Evolutionary conservation across 176 grass and related monocot genomes (phyloP), one percentile per base, ranked within the genome.

Genomic region (Carex parvula): DNA sequence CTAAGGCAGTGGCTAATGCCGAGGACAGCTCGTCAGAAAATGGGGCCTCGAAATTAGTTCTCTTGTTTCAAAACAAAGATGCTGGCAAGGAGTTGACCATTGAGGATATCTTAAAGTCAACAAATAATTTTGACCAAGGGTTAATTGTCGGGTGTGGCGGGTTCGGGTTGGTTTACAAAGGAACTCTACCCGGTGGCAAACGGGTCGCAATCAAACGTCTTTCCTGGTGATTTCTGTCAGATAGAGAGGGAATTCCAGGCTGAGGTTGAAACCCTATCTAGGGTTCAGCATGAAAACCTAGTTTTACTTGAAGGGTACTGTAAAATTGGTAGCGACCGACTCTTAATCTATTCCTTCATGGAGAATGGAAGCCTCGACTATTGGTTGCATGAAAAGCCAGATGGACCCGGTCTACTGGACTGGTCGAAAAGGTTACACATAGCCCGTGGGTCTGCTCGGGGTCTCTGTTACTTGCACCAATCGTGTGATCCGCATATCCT

Each of bases 361-460:
- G 95, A 98, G 88, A 98, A 98, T 68, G 95, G 92, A 30, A 95
- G 95, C 65, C 87, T 98, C 79, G 95, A 98, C 44, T 98, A 95
- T 86, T 98, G 96, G 96, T 91, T 98, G 77, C 96, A 98, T 37
- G 96, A 98, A 87, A 95, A 85, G 60, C 4, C 80, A 4, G 93
- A 98, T 53, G 90, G 89, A 14, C 91, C 92, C 0, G 70, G 46
- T 21, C 72, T 86, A 32, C 86, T 98, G 39, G 91, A 98, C 81
- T 98, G 96, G 96, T 64, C n/a, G 22, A 93, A 85, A 83, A 84
- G 96, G 41, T 82, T 98, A 18, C 82, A 41, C 62, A 90, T 98
- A 54, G 96, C 96, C 14, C 91, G 85, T 55, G 96, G 96, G 16
- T 79, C 96, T 2, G 96, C 91, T 42, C 93, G 85, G 85, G 96